Evolutionary conservation across 805 yeast genomes (phyloP), one percentile per base, ranked within the genome.

Genomic region (Yarrowia hollandica): DNA sequence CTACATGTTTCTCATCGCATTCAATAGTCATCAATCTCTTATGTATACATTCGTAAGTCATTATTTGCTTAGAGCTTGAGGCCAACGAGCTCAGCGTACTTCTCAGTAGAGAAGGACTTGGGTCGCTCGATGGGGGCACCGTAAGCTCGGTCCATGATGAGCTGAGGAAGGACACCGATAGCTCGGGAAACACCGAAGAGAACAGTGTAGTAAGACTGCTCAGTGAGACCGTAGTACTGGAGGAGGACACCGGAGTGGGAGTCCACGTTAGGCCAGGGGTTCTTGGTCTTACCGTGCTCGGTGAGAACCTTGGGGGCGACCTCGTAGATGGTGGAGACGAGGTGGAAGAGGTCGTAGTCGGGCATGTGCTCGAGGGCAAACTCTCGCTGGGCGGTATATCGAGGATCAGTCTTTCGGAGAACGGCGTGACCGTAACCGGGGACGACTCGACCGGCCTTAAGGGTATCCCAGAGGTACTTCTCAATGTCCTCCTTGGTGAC

Each of bases 371-470:
- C 69, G 67, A 78, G 75, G 57, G 85, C 90, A 72, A 85, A 86
- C 67, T 81, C 81, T 68, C 85, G 77, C 77, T 84, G 84, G 61
- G 91, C 92, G 60, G 80, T 77, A 75, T 83, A 87, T 67, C 94
- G 79, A 62, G 94, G 94, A 73, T 87, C 94, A 54, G 92, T 83
- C 78, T 82, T 83, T 75, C 95, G 80, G 72, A 87, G 78, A 56
- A 87, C 94, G 59, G 94, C 94, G 72, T 87, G 95, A 48, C 95
- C 95, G 76, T 88, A 88, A 62, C 95, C 95, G 63, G 95, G 95
- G 63, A 87, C 84, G 62, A 87, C 94, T 68, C 90, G 80, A 62
- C 88, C 88, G 46, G 84, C 76, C 72, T 84, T 82, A 65, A 87
- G 78, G 56, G 86, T 75, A 37, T 78, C 77, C 94, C 94, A 86